These are phyloP conservation scores for Penicillium corylophilum DNA, from an alignment of 2,329 filamentous ascomycete genomes.

Conservation along the genomic window DNA sequence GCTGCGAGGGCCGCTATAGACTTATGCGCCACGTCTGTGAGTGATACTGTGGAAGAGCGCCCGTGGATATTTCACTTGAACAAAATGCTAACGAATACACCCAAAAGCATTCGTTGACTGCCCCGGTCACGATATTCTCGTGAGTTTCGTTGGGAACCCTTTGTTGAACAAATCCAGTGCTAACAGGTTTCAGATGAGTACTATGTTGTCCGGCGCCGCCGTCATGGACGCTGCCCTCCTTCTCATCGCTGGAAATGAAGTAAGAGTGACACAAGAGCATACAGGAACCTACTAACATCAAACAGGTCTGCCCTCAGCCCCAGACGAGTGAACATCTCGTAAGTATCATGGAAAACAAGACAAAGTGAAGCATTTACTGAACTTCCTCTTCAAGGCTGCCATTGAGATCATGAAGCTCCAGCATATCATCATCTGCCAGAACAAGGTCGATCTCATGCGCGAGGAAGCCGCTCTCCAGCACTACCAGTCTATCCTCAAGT, in stretches of 20 bases:
- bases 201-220: conserved; percentile 98
- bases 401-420: conserved; percentile 99
- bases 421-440: conserved; percentile 99
- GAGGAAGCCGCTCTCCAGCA: conserved; percentile 92
- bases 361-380: too few relatives aligned
- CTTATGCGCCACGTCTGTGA: conserved; percentile 74
- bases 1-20: conserved; percentile 83
- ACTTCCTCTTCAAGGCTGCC: too few relatives aligned
- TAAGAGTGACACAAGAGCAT: too few relatives aligned
- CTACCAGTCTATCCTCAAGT: conserved; percentile 96
- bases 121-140: conserved; percentile 92
- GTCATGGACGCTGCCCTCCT: conserved; percentile 99
- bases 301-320: conserved; percentile 93
- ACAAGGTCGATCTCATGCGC: conserved; percentile 98
- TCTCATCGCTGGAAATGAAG: conserved; percentile 97
- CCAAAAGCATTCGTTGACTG: background rate
- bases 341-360: too few relatives aligned
- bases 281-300: too few relatives aligned
- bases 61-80: background rate
- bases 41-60: background rate
- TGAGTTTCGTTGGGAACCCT: conserved; percentile 1
- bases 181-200: conserved; percentile 68
- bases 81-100: background rate
- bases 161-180: background rate
- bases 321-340: conserved; percentile 99